Evolutionary conservation across 2,329 filamentous ascomycete species (phyloP).

Genomic region (Fusarium incarnatum): DNA sequence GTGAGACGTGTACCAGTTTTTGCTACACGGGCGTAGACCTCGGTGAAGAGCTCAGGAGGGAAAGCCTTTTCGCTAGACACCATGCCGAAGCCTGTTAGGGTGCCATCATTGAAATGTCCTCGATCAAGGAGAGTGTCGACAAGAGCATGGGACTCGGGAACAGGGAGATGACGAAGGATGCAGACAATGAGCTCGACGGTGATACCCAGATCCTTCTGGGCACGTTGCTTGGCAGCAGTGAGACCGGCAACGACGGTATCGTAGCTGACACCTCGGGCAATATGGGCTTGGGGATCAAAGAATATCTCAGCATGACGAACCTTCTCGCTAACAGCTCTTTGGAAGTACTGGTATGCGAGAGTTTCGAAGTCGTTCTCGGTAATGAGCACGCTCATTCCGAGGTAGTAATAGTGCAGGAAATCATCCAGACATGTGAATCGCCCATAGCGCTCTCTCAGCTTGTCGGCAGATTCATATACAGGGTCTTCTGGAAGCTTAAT

Average conservation of each 20-base stretch:
- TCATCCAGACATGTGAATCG: conserved; percentile 78
- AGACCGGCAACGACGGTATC: conserved; percentile 74
- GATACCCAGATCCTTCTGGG: conserved; percentile 71
- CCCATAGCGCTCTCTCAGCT: conserved; percentile 72
- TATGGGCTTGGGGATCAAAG: conserved; percentile 84
- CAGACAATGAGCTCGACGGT: conserved; percentile 76
- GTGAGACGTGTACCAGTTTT: conserved; percentile 70
- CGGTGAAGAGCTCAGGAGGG: conserved; percentile 69
- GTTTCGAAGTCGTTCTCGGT: conserved; percentile 76
- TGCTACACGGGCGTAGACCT: conserved; percentile 64
- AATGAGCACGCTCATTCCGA: conserved; percentile 77
- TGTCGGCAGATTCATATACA: conserved; percentile 70
- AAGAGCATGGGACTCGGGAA: conserved; percentile 63
- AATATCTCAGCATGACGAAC: conserved; percentile 82
- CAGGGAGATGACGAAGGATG: conserved; percentile 76
- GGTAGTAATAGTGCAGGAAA: conserved; percentile 83
- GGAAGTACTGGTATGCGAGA: conserved; percentile 78
- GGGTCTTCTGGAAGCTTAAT: conserved; percentile 72
- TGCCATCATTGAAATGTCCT: conserved; percentile 62
- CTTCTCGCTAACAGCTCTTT: conserved; percentile 70
- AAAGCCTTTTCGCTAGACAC: conserved; percentile 72
- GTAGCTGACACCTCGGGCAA: conserved; percentile 71
- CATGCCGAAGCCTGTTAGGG: conserved; percentile 73
- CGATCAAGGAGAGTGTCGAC: conserved; percentile 47
- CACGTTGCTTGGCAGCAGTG: conserved; percentile 67